Evolutionary conservation across 257 asterid genomes (phyloP).

Genomic region (Craterostigma plantagineum): DNA sequence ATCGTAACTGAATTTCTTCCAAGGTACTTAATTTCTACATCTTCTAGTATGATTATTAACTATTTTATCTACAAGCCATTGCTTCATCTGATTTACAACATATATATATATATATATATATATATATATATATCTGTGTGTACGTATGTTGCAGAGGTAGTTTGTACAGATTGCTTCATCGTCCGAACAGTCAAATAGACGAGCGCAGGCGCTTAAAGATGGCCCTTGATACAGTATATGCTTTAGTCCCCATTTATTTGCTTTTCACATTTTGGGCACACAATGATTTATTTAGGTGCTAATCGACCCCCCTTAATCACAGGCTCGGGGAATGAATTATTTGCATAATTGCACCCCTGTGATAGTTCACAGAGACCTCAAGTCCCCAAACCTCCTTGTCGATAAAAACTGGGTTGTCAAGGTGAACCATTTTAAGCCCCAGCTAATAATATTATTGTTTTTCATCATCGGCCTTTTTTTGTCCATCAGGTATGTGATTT

Average conservation of each 20-base stretch:
- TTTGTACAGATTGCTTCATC: conserved; percentile 76
- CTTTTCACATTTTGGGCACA: conserved; percentile 7
- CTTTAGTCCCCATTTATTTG: conserved; percentile 9
- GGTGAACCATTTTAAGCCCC: conserved; percentile 19
- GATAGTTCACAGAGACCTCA: conserved; percentile 58
- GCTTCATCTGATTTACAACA: no score
- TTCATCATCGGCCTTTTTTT: conserved; percentile 3
- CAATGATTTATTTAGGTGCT: conserved; percentile 9
- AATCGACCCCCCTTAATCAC: conserved; percentile 8
- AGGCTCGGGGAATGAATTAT: conserved; percentile 99
- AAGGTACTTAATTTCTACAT: no score
- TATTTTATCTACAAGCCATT: no score
- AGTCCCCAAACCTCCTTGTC: conserved; percentile 61
- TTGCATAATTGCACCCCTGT: conserved; percentile 49
- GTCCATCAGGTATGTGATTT: conserved; percentile 50
- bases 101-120: no score
- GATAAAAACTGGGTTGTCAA: conserved; percentile 65
- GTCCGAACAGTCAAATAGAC: conserved; percentile 57
- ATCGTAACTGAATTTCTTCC: conserved; percentile 90
- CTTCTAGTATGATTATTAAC: no score
- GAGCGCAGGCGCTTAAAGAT: conserved; percentile 73
- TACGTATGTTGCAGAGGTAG: conserved; percentile 91
- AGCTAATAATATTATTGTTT: conserved; percentile 1
- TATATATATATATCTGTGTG: no score
- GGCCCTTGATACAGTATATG: conserved; percentile 97